phyloP scores from a whole-genome alignment of 441 rosid species.

The Brassica balearica region DNA sequence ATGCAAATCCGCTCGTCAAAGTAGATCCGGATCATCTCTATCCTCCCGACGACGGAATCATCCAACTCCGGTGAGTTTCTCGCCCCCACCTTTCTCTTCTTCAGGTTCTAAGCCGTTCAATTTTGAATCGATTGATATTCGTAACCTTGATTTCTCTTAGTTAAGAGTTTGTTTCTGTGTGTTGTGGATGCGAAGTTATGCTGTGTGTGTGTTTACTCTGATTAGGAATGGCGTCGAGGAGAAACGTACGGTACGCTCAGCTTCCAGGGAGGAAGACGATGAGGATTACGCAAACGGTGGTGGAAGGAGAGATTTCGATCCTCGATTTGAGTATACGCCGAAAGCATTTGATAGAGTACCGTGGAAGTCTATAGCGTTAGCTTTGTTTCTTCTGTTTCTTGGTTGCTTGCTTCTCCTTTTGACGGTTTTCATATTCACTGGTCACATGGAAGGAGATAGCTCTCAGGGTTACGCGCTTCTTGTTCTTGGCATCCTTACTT shows the following conservation, averaged over 20 bases:
- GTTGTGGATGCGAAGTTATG: background rate
- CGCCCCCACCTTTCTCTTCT: background rate
- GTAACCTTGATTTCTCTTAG: background rate
- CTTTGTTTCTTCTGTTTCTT: conserved; percentile 68
- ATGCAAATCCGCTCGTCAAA: conserved; percentile 23
- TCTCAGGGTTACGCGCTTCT: conserved; percentile 86
- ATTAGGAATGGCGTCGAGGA: conserved; percentile 63
- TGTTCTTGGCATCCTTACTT: conserved; percentile 76
- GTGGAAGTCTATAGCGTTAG: conserved; percentile 85
- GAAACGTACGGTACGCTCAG: conserved; percentile 57
- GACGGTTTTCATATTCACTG: conserved; percentile 71
- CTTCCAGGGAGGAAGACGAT: conserved; percentile 64
- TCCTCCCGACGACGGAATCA: conserved; percentile 2
- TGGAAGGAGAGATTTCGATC: conserved; percentile 52
- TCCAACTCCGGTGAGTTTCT: conserved; percentile 28
- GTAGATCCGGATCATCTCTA: conserved; percentile 32
- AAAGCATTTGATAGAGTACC: conserved; percentile 71
- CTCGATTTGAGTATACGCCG: conserved; percentile 73
- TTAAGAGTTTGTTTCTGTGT: background rate
- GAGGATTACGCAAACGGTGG: conserved; percentile 46
- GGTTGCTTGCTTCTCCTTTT: conserved; percentile 78
- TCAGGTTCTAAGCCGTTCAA: background rate
- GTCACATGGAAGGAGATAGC: conserved; percentile 88
- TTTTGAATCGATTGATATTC: conserved; percentile 7
- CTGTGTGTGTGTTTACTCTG: conserved; percentile 2